Percentiles rank a stretch among this genome's conserved stretches.
Evolutionary conservation across 805 yeast species (phyloP).

Genomic region (Wilhelminamyces savonicus): DNA sequence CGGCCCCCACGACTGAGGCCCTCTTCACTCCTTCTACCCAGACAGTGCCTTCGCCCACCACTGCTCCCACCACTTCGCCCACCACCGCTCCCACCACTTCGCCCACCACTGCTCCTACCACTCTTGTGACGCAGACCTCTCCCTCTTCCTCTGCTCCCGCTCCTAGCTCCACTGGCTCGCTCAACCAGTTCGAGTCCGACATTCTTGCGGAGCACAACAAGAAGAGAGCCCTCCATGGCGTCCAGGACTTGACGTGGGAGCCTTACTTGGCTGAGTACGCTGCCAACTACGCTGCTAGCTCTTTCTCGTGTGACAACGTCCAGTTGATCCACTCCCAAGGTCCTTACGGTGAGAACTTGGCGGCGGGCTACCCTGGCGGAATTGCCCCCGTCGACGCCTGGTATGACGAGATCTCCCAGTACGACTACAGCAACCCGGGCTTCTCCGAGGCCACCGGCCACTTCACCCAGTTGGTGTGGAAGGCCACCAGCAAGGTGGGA

Average conservation of each 20-base stretch:
- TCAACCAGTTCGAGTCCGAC: conserved; percentile 16
- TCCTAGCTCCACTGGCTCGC: conserved; percentile 1
- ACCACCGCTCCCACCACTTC: conserved; percentile 9
- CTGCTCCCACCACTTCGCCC: conserved; percentile 10
- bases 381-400: conserved; percentile 61
- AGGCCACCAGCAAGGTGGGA: conserved; percentile 52
- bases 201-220: conserved; percentile 31
- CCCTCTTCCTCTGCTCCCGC: conserved; percentile 1
- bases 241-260: conserved; percentile 28
- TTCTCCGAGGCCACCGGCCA: conserved; percentile 58
- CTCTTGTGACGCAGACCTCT: no score
- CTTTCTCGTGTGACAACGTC: conserved; percentile 53
- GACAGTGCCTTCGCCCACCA: conserved; percentile 2
- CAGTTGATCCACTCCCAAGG: conserved; percentile 57
- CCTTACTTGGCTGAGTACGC: conserved; percentile 25
- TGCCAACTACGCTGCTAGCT: conserved; percentile 40
- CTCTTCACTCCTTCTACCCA: background rate
- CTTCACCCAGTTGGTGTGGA: conserved; percentile 77
- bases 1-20: background rate
- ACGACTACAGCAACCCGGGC: conserved; percentile 49
- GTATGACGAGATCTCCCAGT: conserved; percentile 59
- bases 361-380: conserved; percentile 57
- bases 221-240: conserved; percentile 30
- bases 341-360: conserved; percentile 73
- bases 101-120: conserved; percentile 12